Percentiles rank a stretch among this genome's conserved stretches.
Conservation (phyloP, 768 basidiomycete species). For the Coprinellus micaceus region DNA sequence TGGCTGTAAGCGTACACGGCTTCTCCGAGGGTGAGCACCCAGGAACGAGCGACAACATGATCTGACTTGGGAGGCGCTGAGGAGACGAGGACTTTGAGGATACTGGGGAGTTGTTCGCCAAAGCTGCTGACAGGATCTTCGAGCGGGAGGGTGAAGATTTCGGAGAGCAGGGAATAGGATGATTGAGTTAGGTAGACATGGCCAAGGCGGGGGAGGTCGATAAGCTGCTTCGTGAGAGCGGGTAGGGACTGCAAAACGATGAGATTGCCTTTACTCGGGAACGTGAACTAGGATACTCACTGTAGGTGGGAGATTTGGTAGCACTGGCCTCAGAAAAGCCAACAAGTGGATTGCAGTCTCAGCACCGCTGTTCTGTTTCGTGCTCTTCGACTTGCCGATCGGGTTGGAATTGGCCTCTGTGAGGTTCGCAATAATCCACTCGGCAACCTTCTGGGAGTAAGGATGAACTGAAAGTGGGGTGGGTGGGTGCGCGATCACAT, state of each 20-base stretch:
- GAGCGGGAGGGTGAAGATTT: constrained; percentile 59
- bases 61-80: constrained; percentile 72
- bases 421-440: constrained; percentile 71
- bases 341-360: constrained; percentile 80
- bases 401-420: constrained; percentile 61
- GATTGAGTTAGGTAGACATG: constrained; percentile 88
- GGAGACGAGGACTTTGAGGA: constrained; percentile 65
- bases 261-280: not conserved
- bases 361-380: constrained; percentile 52
- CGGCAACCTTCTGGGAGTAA: constrained; percentile 75
- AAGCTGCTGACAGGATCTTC: constrained; percentile 48
- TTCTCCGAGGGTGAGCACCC: constrained; percentile 74
- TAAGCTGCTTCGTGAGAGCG: constrained; percentile 62
- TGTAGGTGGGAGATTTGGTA: constrained; percentile 58
- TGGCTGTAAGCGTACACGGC: constrained; percentile 63
- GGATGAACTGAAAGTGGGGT: constrained; percentile 78
- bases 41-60: constrained; percentile 62
- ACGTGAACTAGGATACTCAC: constrained; percentile 45
- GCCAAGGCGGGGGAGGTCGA: constrained; percentile 80
- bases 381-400: constrained; percentile 54
- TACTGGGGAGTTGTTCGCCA: constrained; percentile 51
- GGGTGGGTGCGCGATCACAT: constrained; percentile 73
- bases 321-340: constrained; percentile 62
- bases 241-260: constrained; percentile 57
- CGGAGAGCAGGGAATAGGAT: constrained; percentile 81